A percentile compares a stretch with the other conserved stretches of the same genome.
These are phyloP conservation scores for Ogataea hybrid DNA, from an alignment of 1,139 yeast genomes.

Conservation along the genomic window DNA sequence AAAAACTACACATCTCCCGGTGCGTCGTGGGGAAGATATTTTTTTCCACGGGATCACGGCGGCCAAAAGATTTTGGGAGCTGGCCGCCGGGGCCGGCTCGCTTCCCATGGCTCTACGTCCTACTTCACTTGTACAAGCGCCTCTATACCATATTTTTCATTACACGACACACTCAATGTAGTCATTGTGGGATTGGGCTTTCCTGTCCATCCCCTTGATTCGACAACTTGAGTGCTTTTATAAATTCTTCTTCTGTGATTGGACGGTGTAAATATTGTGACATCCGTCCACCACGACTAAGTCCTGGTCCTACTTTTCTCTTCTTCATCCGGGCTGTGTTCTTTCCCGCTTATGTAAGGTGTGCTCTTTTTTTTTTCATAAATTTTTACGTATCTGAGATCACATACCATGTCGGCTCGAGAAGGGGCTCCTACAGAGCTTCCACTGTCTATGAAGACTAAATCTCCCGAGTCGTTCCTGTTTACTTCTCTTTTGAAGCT, in stretches of 20 bases:
- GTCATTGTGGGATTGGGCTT: not conserved
- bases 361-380: not conserved
- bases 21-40: conserved; percentile 2
- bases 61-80: not conserved
- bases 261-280: conserved; percentile 6
- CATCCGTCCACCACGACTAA: conserved; percentile 6
- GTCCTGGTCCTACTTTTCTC: not conserved
- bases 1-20: conserved; percentile 1
- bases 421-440: conserved; percentile 20
- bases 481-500: conserved; percentile 52
- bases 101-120: not conserved
- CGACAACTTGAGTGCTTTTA: conserved; percentile 4
- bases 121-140: too few relatives aligned
- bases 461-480: conserved; percentile 60
- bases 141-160: too few relatives aligned
- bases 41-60: not conserved
- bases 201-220: not conserved
- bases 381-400: not conserved
- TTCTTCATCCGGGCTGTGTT: not conserved
- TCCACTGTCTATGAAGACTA: conserved; percentile 30
- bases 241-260: conserved; percentile 17
- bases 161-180: not conserved
- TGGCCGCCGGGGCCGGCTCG: not conserved
- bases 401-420: conserved; percentile 8
- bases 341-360: not conserved